Evolutionary conservation across 805 yeast genomes (phyloP).

Genomic region (Brettanomyces sp.): DNA sequence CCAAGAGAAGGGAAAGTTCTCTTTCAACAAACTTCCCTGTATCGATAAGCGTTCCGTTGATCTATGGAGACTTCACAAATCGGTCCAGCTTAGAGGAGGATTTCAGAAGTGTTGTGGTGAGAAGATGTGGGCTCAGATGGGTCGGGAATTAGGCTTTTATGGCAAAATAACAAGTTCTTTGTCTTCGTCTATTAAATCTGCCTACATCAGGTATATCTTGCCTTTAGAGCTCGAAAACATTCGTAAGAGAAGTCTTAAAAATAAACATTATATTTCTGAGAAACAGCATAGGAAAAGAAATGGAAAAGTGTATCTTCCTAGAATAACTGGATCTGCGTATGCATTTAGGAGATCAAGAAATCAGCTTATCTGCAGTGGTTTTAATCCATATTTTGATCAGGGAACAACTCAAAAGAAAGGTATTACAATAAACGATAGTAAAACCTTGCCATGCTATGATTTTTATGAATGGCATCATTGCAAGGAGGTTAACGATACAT

Average conservation of each 20-base stretch:
- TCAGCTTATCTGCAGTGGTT: conserved; percentile 40
- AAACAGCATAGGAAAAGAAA: conserved; percentile 1
- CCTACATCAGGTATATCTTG: conserved; percentile 39
- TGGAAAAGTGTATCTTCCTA: conserved; percentile 20
- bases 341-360: conserved; percentile 39
- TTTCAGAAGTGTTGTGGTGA: conserved; percentile 49
- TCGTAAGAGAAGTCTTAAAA: conserved; percentile 7
- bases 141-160: conserved; percentile 69
- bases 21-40: conserved; percentile 43
- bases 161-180: conserved; percentile 65
- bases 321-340: conserved; percentile 36
- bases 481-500: conserved; percentile 28
- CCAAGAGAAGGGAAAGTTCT: conserved; percentile 1
- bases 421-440: conserved; percentile 24
- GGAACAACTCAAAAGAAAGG: conserved; percentile 34
- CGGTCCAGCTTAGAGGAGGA: conserved; percentile 62
- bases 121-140: conserved; percentile 77
- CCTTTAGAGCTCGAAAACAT: conserved; percentile 13
- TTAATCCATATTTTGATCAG: conserved; percentile 39
- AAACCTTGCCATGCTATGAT: conserved; percentile 32
- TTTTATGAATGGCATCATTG: conserved; percentile 35
- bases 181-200: conserved; percentile 54
- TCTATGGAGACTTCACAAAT: conserved; percentile 45
- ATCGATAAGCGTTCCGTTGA: conserved; percentile 62
- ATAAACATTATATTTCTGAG: conserved; percentile 2